These are phyloP conservation scores for Dendrobium officinale DNA, from an alignment of 106 monocot species.

Conservation along the genomic window DNA sequence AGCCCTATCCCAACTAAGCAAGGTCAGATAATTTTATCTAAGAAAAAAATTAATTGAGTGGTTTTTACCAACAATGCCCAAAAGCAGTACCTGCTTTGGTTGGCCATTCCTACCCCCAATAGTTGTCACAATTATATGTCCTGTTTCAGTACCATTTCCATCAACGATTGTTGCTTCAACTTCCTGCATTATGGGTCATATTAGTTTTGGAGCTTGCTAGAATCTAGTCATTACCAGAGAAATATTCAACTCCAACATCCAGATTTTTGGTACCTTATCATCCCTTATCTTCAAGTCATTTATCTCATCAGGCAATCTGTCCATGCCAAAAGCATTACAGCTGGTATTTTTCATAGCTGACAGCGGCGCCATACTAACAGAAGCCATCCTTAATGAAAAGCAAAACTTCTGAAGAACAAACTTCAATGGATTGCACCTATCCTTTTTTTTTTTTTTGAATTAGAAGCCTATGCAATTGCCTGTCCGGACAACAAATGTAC, in stretches of 20 bases:
- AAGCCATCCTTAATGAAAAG: slow-evolving; percentile 15
- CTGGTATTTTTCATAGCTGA: slow-evolving; percentile 20
- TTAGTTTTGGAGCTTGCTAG: neutral
- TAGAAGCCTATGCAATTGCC: neutral
- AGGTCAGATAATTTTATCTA: neutral
- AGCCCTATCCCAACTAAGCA: too few species aligned
- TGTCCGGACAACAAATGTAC: neutral
- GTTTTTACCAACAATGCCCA: neutral
- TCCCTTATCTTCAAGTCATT: slow-evolving; percentile 30
- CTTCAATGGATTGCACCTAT: neutral
- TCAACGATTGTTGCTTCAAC: slow-evolving; percentile 27
- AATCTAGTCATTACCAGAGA: neutral
- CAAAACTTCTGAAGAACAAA: neutral
- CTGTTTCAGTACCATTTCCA: slow-evolving; percentile 29
- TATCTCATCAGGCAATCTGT: slow-evolving; percentile 28
- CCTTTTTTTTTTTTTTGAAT: neutral
- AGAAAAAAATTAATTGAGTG: neutral
- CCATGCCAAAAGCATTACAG: slow-evolving; percentile 15
- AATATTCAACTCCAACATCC: neutral
- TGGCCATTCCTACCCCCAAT: slow-evolving; percentile 48
- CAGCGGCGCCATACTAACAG: slow-evolving; percentile 17
- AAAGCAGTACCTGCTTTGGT: slow-evolving; percentile 21
- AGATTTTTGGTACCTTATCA: slow-evolving; percentile 13
- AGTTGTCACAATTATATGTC: slow-evolving; percentile 29
- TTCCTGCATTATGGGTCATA: slow-evolving; percentile 15